phyloP scores from a whole-genome alignment of 2,329 filamentous ascomycete species.

The Colletotrichum sojae region DNA sequence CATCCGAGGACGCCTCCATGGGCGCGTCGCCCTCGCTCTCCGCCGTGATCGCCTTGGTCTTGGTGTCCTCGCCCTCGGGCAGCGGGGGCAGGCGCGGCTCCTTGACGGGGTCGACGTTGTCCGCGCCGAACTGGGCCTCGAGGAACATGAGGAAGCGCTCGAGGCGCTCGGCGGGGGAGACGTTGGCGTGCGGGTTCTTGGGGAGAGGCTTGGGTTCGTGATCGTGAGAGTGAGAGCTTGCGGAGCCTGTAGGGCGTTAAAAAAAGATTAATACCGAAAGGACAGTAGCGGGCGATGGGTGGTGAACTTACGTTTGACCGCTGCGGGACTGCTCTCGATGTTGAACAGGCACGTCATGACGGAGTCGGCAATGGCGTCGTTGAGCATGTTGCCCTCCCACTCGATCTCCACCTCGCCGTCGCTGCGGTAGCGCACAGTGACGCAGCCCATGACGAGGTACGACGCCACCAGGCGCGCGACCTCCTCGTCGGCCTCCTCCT shows the following conservation, averaged over 20 bases:
- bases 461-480: constrained; percentile 67
- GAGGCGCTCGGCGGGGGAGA: constrained; percentile 82
- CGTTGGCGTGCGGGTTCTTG: constrained; percentile 80
- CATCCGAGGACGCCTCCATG: constrained; percentile 41
- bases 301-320: constrained; percentile 85
- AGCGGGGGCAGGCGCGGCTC: constrained; percentile 68
- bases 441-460: constrained; percentile 89
- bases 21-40: constrained; percentile 43
- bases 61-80: neutral
- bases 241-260: constrained; percentile 65
- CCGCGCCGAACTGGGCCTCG: constrained; percentile 92
- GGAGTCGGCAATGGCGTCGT: constrained; percentile 97
- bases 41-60: constrained; percentile 48
- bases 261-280: no score
- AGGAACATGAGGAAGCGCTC: constrained; percentile 94
- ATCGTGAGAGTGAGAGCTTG: constrained; percentile 63
- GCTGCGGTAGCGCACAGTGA: constrained; percentile 82
- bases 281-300: constrained; percentile 54
- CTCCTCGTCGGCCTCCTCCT: constrained; percentile 76
- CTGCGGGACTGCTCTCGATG: constrained; percentile 93
- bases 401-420: constrained; percentile 90
- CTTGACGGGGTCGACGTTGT: constrained; percentile 84
- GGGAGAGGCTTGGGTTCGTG: constrained; percentile 52
- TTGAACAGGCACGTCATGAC: constrained; percentile 93
- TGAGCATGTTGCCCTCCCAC: constrained; percentile 98